phyloP scores from a whole-genome alignment of 2,329 filamentous ascomycete species.

The Colletotrichum trifolii region DNA sequence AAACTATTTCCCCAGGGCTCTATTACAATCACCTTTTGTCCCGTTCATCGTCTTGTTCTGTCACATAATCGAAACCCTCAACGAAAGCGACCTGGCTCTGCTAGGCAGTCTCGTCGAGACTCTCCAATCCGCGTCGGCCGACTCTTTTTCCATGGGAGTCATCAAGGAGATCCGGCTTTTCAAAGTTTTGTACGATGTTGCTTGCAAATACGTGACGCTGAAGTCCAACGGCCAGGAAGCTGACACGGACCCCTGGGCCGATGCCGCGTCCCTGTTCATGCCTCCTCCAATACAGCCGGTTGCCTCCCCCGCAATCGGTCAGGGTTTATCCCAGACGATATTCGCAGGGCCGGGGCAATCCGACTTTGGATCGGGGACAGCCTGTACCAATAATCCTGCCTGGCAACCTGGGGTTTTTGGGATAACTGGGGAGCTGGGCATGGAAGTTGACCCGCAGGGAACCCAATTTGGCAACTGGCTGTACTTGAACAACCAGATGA shows the following conservation, averaged over 20 bases:
- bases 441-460: slow-evolving; percentile 35
- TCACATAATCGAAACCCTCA: slow-evolving; percentile 49
- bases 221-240: slow-evolving; percentile 14
- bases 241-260: neutral
- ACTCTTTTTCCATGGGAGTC: slow-evolving; percentile 15
- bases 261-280: neutral
- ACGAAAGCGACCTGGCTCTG: slow-evolving; percentile 52
- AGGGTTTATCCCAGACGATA: neutral
- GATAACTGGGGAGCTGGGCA: slow-evolving; percentile 18
- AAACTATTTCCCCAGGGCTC: slow-evolving; percentile 19
- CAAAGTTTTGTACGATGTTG: slow-evolving; percentile 40
- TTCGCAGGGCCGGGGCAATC: neutral
- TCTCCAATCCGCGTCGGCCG: slow-evolving; percentile 21
- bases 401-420: neutral
- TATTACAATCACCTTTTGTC: slow-evolving; percentile 40
- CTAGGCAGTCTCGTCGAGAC: slow-evolving; percentile 35
- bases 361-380: neutral
- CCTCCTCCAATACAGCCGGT: neutral
- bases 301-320: neutral
- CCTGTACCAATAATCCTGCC: neutral
- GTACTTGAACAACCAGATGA: slow-evolving; percentile 37
- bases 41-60: slow-evolving; percentile 44
- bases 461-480: slow-evolving; percentile 38
- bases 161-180: slow-evolving; percentile 39
- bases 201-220: slow-evolving; percentile 39